A percentile compares a stretch with the other conserved stretches of the same genome.
Evolutionary conservation across 208 protist species (phyloP).

Genomic region (Wallacemonas sp.): DNA sequence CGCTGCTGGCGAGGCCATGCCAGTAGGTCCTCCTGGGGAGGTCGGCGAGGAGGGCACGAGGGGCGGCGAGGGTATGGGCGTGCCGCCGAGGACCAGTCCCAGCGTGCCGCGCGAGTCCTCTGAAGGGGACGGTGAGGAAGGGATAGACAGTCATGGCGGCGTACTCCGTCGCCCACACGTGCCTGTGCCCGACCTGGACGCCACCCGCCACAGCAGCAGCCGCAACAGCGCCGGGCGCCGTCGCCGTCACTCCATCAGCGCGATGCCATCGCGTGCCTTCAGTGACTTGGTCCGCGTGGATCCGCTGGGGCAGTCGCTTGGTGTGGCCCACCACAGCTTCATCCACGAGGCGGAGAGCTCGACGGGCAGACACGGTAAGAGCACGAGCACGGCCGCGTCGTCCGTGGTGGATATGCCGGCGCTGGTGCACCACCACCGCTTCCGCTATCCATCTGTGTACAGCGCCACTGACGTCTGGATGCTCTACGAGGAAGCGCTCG

Average conservation of each 20-base stretch:
- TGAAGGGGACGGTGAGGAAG: too few species aligned
- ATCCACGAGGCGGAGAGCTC: neutral
- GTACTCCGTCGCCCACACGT: too few species aligned
- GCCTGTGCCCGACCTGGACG: too few species aligned
- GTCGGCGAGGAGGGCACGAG: too few species aligned
- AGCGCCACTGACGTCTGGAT: constrained; percentile 54
- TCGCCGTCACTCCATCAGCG: neutral
- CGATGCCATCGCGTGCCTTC: neutral
- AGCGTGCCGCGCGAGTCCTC: too few species aligned
- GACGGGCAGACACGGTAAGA: neutral
- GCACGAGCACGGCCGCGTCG: neutral
- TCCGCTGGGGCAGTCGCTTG: neutral
- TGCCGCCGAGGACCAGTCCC: too few species aligned
- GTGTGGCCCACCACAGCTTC: neutral
- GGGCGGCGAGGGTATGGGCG: too few species aligned
- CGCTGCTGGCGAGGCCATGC: too few species aligned
- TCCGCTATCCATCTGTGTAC: constrained; percentile 66
- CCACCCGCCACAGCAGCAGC: too few species aligned
- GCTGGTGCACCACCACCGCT: constrained; percentile 66
- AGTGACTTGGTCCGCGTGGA: neutral
- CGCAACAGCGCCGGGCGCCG: neutral
- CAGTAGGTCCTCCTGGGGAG: too few species aligned
- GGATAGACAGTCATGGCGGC: too few species aligned
- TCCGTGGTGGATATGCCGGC: constrained; percentile 27
- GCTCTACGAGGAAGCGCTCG: constrained; percentile 61